phyloP scores from a whole-genome alignment of 345 rosid species.

The Eucalyptus marginata region DNA sequence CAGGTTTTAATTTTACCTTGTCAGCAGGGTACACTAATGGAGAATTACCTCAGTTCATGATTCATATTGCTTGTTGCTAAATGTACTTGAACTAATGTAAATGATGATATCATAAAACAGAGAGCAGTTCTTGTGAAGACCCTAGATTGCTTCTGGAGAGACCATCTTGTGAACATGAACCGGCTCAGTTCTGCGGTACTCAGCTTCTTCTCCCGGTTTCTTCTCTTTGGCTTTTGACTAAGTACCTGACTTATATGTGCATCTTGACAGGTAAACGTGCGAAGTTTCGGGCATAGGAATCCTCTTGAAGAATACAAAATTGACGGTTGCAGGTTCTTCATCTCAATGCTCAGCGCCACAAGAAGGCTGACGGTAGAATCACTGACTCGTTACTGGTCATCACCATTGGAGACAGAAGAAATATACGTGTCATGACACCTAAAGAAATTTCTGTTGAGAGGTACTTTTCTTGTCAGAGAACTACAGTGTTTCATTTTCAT shows the following conservation, averaged over 20 bases:
- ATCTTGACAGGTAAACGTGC: constrained; percentile 59
- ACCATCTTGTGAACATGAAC: constrained; percentile 92
- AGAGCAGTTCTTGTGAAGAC: constrained; percentile 86
- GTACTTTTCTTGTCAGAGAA: neutral
- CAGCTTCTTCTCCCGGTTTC: neutral
- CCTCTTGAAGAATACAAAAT: constrained; percentile 98
- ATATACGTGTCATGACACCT: constrained; percentile 13
- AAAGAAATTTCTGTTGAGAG: neutral
- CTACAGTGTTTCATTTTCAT: neutral
- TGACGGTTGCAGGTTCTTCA: constrained; percentile 90
- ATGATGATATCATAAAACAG: constrained; percentile 15
- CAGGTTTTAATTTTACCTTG: neutral
- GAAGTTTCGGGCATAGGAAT: constrained; percentile 95
- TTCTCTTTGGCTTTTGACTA: neutral
- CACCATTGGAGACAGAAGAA: constrained; percentile 62
- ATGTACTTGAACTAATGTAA: neutral
- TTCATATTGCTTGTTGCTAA: neutral
- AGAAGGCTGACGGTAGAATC: constrained; percentile 77
- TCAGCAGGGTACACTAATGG: neutral
- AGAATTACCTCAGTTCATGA: neutral
- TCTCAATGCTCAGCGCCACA: constrained; percentile 92
- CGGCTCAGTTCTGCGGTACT: constrained; percentile 85
- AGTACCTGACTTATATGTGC: neutral
- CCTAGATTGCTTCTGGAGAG: constrained; percentile 86
- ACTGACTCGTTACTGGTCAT: constrained; percentile 79